A percentile compares a stretch with the other conserved stretches of the same genome.
Evolutionary conservation across 148 eudicot species (phyloP).

Genomic region (Amaranthus palmeri): DNA sequence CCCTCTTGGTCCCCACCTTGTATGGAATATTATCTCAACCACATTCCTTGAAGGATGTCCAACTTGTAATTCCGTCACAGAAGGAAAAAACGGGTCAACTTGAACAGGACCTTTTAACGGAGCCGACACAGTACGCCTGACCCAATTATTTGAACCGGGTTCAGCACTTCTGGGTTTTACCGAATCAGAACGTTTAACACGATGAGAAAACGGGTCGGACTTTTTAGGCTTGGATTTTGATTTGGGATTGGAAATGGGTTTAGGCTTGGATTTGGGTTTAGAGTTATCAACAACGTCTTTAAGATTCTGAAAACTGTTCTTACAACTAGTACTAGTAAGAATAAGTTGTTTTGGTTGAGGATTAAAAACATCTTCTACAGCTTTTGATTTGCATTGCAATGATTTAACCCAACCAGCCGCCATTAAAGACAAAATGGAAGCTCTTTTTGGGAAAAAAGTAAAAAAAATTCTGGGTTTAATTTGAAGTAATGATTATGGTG

Average conservation of each 20-base stretch:
- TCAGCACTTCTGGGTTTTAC: conserved; percentile 11
- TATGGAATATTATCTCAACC: conserved; percentile 80
- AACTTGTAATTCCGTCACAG: conserved; percentile 65
- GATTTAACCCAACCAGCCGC: conserved; percentile 83
- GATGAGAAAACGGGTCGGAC: conserved; percentile 13
- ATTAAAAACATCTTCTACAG: conserved; percentile 58
- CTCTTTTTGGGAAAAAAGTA: not conserved
- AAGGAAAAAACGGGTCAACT: conserved; percentile 41
- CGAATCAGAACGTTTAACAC: conserved; percentile 15
- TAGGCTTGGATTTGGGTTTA: conserved; percentile 24
- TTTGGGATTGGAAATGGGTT: conserved; percentile 15
- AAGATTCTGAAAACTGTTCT: conserved; percentile 44
- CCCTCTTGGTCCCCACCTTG: conserved; percentile 62
- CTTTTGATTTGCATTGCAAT: conserved; percentile 79
- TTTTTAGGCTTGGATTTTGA: conserved; percentile 11
- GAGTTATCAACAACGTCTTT: conserved; percentile 51
- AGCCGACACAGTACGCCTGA: conserved; percentile 13
- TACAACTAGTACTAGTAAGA: conserved; percentile 46
- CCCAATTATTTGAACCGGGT: not conserved
- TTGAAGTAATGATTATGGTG: not conserved
- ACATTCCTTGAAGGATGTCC: conserved; percentile 92
- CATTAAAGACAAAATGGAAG: conserved; percentile 32
- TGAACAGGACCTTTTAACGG: conserved; percentile 1
- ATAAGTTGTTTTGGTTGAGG: conserved; percentile 22
- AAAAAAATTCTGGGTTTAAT: not conserved